Evolutionary conservation across 1,139 yeast genomes (phyloP).

Genomic region (Williopsis jadinii): DNA sequence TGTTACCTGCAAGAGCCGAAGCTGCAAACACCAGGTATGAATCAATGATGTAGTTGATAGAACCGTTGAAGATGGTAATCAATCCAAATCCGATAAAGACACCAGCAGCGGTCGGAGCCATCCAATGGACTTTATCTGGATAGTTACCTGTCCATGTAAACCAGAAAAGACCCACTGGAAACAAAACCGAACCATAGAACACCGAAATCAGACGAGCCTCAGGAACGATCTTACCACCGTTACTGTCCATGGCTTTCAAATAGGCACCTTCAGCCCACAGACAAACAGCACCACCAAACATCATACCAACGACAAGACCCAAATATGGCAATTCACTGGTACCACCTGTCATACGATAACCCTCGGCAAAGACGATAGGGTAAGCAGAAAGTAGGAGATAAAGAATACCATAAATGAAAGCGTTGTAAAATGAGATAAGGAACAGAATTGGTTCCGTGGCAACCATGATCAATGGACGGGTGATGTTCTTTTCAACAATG

Average conservation of each 20-base stretch:
- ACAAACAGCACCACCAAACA: conserved; percentile 46
- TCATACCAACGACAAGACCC: conserved; percentile 53
- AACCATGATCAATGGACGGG: conserved; percentile 67
- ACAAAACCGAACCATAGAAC: conserved; percentile 60
- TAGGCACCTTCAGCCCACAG: conserved; percentile 32
- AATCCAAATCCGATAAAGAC: conserved; percentile 68
- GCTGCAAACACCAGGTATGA: conserved; percentile 76
- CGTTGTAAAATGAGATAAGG: conserved; percentile 63
- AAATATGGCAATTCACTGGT: conserved; percentile 58
- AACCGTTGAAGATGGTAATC: conserved; percentile 68
- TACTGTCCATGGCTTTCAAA: conserved; percentile 32
- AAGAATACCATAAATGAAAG: conserved; percentile 78
- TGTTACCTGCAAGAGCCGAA: conserved; percentile 84
- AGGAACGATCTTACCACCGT: conserved; percentile 60
- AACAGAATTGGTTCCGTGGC: conserved; percentile 67
- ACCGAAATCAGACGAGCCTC: conserved; percentile 75
- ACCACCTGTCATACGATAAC: conserved; percentile 52
- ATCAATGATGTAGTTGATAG: conserved; percentile 76
- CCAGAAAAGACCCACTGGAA: conserved; percentile 79
- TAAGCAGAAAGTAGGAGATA: conserved; percentile 74
- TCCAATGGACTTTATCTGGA: conserved; percentile 66
- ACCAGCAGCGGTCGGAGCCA: conserved; percentile 77
- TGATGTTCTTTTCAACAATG: conserved; percentile 58
- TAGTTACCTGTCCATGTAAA: conserved; percentile 81
- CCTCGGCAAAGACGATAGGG: conserved; percentile 62